Base-by-base conservation (phyloP, 2,329 filamentous ascomycete species). In the Fusarium stilboides region DNA sequence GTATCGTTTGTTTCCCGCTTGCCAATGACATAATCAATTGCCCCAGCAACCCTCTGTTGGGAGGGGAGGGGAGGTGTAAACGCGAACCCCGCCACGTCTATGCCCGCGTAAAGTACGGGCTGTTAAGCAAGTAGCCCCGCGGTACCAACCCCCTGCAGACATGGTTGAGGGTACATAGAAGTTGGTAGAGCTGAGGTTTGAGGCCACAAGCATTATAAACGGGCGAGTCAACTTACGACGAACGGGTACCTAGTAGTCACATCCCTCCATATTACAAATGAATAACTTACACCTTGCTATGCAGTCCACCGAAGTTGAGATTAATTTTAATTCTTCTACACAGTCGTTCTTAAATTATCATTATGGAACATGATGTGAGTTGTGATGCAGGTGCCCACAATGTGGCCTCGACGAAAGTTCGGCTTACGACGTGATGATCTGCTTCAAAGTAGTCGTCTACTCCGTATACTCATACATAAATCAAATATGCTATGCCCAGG, bases 1-100 rank as follows among this genome's bases (percentile, higher is more conserved):
- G 49, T 62, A 51, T 54, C 50, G 53, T 62, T 67, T 57, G 55
- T 63, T 65, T 69, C 61, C 43, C 53, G 54, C 42, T 47, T 37
- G 34, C 47, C 49, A 51, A 74, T 70, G 72, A 71, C 70, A 74
- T 71, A 70, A 72, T 61, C 31, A 50, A 71, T 74, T 70, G 69
- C 72, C 72, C 70, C 59, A 57, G 72, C 72, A 74, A 74, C 72
- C 64, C 12, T 12, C 28, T 10, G 28, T 31, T 31, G 28, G 28
- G 28, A 19, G 26, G 22, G 44, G 42, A 39, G 55, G 55, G 62
- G 49, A 34, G 44, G 8, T 40, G 56, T 39, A 60, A 47, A 58
- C 34, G 15, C 39, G 39, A 17, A 45, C 57, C 57, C 49, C 52
- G 55, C 52, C 14, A 36, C 19, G 19, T 13, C n/a, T 12, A 24